Percentiles rank a stretch among this genome's conserved stretches.
Conservation (phyloP, 352 stramenopile genomes). For the Globisporangium megalacanthum region DNA sequence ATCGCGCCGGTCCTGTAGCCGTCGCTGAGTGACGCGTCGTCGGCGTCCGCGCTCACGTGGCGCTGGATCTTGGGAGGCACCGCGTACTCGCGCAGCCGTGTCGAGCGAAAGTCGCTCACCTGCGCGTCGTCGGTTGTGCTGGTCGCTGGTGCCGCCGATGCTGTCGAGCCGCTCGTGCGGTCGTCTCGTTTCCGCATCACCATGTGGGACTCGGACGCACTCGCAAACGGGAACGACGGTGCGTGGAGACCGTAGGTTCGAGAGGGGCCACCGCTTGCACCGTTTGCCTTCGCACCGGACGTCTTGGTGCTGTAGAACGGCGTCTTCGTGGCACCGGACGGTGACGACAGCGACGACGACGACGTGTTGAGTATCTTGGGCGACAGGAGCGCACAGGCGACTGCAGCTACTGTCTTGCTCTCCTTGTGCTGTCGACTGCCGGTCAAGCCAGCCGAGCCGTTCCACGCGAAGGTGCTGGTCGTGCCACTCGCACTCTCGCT, state of each 20-base stretch:
- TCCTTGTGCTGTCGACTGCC: constrained; percentile 4
- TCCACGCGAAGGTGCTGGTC: neutral
- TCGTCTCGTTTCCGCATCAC: constrained; percentile 7
- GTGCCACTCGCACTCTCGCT: constrained; percentile 5
- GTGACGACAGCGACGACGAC: neutral
- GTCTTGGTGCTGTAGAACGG: constrained; percentile 7
- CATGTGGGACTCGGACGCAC: constrained; percentile 3
- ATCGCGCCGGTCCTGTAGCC: neutral
- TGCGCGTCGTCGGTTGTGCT: neutral
- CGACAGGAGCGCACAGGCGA: constrained; percentile 8
- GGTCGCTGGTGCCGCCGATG: neutral
- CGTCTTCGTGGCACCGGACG: constrained; percentile 5
- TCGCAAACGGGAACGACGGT: constrained; percentile 1
- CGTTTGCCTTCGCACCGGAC: neutral
- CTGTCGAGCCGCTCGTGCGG: constrained; percentile 6
- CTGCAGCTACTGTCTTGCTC: constrained; percentile 4
- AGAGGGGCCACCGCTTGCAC: neutral
- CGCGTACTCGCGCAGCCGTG: constrained; percentile 9
- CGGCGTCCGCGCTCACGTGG: neutral
- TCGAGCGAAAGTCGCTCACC: constrained; percentile 9
- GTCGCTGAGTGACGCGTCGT: neutral
- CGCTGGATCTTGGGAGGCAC: constrained; percentile 12
- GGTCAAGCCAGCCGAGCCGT: neutral
- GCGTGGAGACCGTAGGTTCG: constrained; percentile 4
- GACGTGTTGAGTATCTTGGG: constrained; percentile 3